These are phyloP conservation scores for Trapa bicornis DNA, from an alignment of 345 rosid genomes.

Conservation along the genomic window DNA sequence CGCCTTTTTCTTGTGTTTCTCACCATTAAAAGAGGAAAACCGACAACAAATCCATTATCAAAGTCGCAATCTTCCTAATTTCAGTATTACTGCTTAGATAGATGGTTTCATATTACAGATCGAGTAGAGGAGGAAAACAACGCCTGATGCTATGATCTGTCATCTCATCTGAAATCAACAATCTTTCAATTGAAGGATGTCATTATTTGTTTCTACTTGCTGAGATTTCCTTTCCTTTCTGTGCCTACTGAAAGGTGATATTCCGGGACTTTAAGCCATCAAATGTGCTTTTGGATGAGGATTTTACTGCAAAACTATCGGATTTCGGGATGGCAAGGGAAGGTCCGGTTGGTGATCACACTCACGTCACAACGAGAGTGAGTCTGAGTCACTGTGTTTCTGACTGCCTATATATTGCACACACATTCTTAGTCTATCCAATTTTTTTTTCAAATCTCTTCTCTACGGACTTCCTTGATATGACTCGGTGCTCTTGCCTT, in stretches of 20 bases:
- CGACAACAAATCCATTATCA: too few relatives aligned
- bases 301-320: slow-evolving; percentile 59
- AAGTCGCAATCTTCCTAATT: too few relatives aligned
- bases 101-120: too few relatives aligned
- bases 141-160: too few relatives aligned
- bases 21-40: too few relatives aligned
- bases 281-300: slow-evolving; percentile 65
- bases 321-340: slow-evolving; percentile 97
- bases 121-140: too few relatives aligned
- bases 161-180: too few relatives aligned
- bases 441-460: too few relatives aligned
- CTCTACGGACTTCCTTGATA: not conserved
- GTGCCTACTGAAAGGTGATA: slow-evolving; percentile 42
- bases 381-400: slow-evolving; percentile 4
- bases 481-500: not conserved
- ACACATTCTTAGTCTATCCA: not conserved
- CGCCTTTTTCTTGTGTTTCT: too few relatives aligned
- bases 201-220: not conserved
- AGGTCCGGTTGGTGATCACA: slow-evolving; percentile 64
- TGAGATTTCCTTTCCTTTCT: slow-evolving; percentile 3
- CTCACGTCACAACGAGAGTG: slow-evolving; percentile 86
- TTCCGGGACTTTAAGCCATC: slow-evolving; percentile 87
- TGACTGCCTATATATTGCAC: not conserved
- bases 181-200: too few relatives aligned
- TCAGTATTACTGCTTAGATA: too few relatives aligned